A percentile compares a stretch with the other conserved stretches of the same genome.
Evolutionary conservation across 176 grass and related monocot genomes (phyloP).

Genomic region (bread wheat (Triticum aestivum)): IWGSC_CS_RefSeq_v2.1 NC_057811.1:10924387-10924886

Average conservation of each 20-base stretch:
- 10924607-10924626: no score
- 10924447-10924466: no score
- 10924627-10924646: no score
- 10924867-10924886: no score
- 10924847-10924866: no score
- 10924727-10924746: conserved; percentile 69
- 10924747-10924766: conserved; percentile 59
- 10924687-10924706: conserved; percentile 34
- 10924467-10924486: no score
- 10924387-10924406: not conserved
- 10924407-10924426: conserved; percentile 17
- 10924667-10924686: not conserved
- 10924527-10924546: no score
- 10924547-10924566: no score
- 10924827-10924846: not conserved
- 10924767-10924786: conserved; percentile 55
- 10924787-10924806: conserved; percentile 67
- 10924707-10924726: conserved; percentile 60
- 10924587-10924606: not conserved
- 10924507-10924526: no score
- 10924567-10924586: no score
- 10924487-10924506: no score
- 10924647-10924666: not conserved
- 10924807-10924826: conserved; percentile 73
- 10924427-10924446: conserved; percentile 28